phyloP scores from a whole-genome alignment of 2,329 filamentous ascomycete genomes.

The Bipolaris bicolor region DNA sequence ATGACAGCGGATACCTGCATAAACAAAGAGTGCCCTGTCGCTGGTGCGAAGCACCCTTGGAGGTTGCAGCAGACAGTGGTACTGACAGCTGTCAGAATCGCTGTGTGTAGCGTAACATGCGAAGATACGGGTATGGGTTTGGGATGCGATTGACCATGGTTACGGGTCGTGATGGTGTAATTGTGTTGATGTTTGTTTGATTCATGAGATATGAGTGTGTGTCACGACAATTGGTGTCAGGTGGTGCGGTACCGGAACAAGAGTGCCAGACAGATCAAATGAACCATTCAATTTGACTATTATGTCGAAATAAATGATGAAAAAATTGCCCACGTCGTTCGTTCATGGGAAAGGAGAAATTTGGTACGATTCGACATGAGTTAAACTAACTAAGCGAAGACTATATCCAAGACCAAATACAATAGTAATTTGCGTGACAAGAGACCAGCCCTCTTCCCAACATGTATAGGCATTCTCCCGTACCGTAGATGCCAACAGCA shows the following conservation, averaged over 20 bases:
- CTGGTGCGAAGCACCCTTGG: not conserved
- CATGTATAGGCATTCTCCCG: constrained; percentile 4
- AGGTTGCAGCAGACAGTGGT: not conserved
- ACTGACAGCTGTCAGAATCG: constrained; percentile 17
- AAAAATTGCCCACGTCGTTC: too few species aligned
- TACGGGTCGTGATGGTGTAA: not conserved
- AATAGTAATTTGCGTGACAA: constrained; percentile 9
- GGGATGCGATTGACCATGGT: not conserved
- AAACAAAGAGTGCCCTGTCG: not conserved
- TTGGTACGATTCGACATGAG: not conserved
- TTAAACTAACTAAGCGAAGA: not conserved
- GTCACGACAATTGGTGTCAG: not conserved
- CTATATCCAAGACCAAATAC: not conserved
- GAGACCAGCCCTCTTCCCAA: constrained; percentile 11
- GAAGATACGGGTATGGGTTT: not conserved
- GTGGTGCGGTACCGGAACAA: not conserved
- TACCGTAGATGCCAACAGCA: constrained; percentile 2
- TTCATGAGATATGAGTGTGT: not conserved
- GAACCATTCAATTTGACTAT: too few species aligned
- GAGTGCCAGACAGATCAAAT: not conserved
- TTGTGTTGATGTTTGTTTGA: not conserved
- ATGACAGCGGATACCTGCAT: constrained; percentile 18
- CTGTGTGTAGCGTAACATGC: not conserved
- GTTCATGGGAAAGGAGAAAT: not conserved
- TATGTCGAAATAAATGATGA: too few species aligned